These are phyloP conservation scores for Heimioporus retisporus DNA, from an alignment of 1,284 basidiomycete genomes.

Conservation along the genomic window DNA sequence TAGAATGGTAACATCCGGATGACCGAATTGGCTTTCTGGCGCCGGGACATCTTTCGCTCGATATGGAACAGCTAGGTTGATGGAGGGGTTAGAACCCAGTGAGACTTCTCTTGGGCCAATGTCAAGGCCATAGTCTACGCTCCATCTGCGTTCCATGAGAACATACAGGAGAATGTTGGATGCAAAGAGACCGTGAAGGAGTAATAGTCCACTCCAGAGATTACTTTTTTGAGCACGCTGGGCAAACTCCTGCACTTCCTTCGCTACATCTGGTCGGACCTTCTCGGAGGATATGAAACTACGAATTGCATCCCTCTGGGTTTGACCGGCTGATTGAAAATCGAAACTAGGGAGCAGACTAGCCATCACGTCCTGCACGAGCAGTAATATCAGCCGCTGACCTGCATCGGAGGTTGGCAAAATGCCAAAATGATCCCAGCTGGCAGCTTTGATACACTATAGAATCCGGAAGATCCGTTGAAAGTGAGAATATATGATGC, in stretches of 20 bases:
- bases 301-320: slow-evolving; percentile 23
- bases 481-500: no score
- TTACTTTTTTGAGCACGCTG: slow-evolving; percentile 17
- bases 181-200: slow-evolving; percentile 54
- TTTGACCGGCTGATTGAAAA: no score
- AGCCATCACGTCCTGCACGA: slow-evolving; percentile 36
- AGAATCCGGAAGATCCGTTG: no score
- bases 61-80: neutral
- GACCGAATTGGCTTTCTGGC: no score
- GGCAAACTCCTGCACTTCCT: slow-evolving; percentile 22
- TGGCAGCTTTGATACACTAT: slow-evolving; percentile 8
- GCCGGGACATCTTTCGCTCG: no score
- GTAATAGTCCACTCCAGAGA: slow-evolving; percentile 48
- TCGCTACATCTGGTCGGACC: slow-evolving; percentile 28
- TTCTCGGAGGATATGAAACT: slow-evolving; percentile 32
- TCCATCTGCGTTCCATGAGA: slow-evolving; percentile 50
- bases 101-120: no score
- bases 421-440: slow-evolving; percentile 37
- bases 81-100: no score
- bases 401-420: slow-evolving; percentile 34
- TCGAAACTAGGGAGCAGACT: slow-evolving; percentile 23
- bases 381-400: slow-evolving; percentile 25
- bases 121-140: slow-evolving; percentile 63
- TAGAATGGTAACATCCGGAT: no score
- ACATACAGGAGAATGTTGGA: slow-evolving; percentile 40